Evolutionary conservation across 176 grass and related monocot species (phyloP), one percentile per base, ranked within the genome.

Genomic region (Luzula sylvatica): DNA sequence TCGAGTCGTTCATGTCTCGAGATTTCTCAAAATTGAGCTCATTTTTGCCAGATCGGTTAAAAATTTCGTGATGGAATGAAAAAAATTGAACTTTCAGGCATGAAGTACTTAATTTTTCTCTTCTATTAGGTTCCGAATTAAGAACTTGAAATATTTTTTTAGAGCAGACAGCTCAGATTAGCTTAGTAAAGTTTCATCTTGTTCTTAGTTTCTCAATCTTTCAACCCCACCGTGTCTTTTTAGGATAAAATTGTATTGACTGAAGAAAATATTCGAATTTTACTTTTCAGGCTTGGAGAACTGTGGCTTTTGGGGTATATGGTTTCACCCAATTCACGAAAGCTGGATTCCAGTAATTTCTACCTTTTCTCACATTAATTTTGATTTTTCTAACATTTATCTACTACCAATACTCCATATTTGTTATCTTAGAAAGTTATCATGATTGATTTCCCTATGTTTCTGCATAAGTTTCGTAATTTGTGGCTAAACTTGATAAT

Each of bases 271-370:
- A 27, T 39, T 32, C 42, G 20, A 18, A 23, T 11, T 41, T 51
- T 58, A 16, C 30, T 35, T 61, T 42, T 52, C 66, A 95, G 89
- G 76, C 80, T 72, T 88, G 89, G 89, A 67, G 89, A 68, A 75
- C 73, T 57, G 76, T 69, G 42, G 52, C 83, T 58, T 95, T 95
- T 11, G 89, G 89, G 56, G 43, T 95, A 22, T 95, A 95, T 57
- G 89, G 89, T 44, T 78, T 88, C 67, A 85, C 67, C 46, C 89
- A 88, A 70, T 95, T 95, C 74, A 88, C 89, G 20, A 95, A 95
- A 85, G 78, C 83, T 13, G 83, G 83, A 15, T 88, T 95, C 66
- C 13, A 68, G 83, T 88, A 82, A 79, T 28, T 42, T 12, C 48
- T 12, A 24, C 8, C 25, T 51, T 7, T 8, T 20, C 24, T 41